phyloP scores from a whole-genome alignment of 352 stramenopile genomes.

The Globisporangium recalcitrans region DNA sequence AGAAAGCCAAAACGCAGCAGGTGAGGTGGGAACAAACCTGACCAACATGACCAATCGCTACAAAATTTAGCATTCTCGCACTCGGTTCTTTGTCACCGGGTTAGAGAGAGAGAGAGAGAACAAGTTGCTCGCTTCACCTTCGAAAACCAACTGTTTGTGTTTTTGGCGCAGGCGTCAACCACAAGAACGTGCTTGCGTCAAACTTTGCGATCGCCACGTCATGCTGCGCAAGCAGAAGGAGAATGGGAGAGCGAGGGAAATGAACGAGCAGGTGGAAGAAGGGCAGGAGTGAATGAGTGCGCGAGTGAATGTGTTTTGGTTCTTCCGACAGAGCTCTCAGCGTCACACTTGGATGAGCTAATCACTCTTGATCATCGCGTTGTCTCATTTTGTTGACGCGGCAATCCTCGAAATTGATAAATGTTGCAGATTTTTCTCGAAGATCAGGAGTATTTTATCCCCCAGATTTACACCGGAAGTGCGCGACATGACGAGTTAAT shows the following conservation, averaged over 20 bases:
- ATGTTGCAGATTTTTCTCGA: neutral
- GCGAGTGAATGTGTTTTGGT: neutral
- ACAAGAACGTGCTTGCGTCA: slow-evolving; percentile 4
- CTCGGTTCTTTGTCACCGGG: neutral
- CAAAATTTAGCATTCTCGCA: neutral
- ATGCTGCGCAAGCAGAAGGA: neutral
- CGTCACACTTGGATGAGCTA: slow-evolving; percentile 5
- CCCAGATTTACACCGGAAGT: neutral
- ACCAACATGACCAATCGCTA: neutral
- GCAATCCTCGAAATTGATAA: neutral
- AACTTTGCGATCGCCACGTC: neutral
- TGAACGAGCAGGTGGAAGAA: neutral
- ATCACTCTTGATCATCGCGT: neutral
- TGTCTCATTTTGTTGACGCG: slow-evolving; percentile 1
- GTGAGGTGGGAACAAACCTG: neutral
- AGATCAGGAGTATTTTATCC: neutral
- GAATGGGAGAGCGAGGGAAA: neutral
- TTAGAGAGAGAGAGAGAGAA: neutral
- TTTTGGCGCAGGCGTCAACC: neutral
- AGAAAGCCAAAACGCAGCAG: neutral
- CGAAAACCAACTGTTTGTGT: neutral
- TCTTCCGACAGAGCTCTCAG: neutral
- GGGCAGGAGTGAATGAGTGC: slow-evolving; percentile 1
- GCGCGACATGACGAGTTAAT: neutral
- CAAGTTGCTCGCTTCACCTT: too few relatives aligned